These are phyloP conservation scores for Kwoniella europaea DNA, from an alignment of 768 basidiomycete genomes.

Conservation along the genomic window DNA sequence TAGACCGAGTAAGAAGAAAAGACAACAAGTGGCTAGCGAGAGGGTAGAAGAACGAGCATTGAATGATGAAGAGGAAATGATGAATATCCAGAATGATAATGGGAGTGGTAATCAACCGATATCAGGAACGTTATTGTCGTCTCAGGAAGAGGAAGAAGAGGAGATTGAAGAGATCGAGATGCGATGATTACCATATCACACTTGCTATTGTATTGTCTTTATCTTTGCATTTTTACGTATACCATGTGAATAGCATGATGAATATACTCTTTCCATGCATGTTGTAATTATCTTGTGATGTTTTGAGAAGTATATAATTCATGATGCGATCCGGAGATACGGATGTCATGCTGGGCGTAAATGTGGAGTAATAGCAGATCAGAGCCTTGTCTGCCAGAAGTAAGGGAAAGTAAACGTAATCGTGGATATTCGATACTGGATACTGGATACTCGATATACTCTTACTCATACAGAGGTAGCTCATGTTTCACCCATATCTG, in stretches of 20 bases:
- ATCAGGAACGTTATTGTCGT: too few relatives aligned
- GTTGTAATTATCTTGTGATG: neutral
- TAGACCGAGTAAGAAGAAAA: constrained; percentile 31
- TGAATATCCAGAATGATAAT: constrained; percentile 20
- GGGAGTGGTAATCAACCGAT: neutral
- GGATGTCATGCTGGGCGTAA: neutral
- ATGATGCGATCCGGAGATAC: neutral
- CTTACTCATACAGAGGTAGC: neutral
- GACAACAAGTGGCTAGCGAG: constrained; percentile 15
- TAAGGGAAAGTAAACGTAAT: constrained; percentile 1
- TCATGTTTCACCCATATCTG: neutral
- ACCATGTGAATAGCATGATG: neutral
- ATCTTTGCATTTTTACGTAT: neutral
- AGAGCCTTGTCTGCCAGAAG: neutral
- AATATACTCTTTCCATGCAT: neutral
- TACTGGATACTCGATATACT: neutral
- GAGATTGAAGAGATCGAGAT: constrained; percentile 29
- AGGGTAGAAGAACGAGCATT: neutral
- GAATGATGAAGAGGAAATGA: constrained; percentile 31
- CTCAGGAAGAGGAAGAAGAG: constrained; percentile 19
- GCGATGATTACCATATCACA: constrained; percentile 4
- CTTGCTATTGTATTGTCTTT: neutral
- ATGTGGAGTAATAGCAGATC: neutral
- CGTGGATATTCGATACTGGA: neutral
- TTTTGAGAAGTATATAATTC: neutral